These are phyloP conservation scores for Ochetophila trinervis DNA, from an alignment of 306 rosid species.

Conservation along the genomic window DNA sequence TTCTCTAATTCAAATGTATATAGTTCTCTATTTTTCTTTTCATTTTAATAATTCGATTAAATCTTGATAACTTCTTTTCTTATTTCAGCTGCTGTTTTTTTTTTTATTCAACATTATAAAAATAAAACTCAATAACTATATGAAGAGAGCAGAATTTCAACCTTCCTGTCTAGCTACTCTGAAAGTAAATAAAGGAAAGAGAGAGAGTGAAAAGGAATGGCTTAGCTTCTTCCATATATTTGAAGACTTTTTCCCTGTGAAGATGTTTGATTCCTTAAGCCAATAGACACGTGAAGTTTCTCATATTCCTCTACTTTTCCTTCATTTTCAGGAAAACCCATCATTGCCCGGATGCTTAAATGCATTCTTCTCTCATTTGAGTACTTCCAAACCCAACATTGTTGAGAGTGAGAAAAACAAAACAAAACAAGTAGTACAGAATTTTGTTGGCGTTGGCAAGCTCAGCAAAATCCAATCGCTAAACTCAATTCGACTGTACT, in stretches of 20 bases:
- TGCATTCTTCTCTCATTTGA: conserved; percentile 40
- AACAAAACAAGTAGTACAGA: no score
- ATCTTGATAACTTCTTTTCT: conserved; percentile 26
- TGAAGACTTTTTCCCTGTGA: conserved; percentile 58
- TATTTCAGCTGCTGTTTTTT: conserved; percentile 34
- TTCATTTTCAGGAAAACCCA: conserved; percentile 39
- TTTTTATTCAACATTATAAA: conserved; percentile 18
- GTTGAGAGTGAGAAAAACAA: neutral
- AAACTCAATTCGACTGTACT: no score
- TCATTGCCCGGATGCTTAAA: conserved; percentile 41
- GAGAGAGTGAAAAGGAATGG: conserved; percentile 44
- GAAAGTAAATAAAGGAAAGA: conserved; percentile 43
- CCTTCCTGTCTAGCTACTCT: conserved; percentile 36
- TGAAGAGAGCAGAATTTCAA: conserved; percentile 36
- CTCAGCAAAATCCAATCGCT: no score
- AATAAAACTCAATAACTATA: conserved; percentile 23
- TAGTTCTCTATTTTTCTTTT: conserved; percentile 1
- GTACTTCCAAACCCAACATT: conserved; percentile 50
- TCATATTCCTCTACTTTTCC: conserved; percentile 57
- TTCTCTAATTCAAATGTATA: neutral
- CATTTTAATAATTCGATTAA: conserved; percentile 20
- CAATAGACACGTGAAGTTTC: conserved; percentile 49
- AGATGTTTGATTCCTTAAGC: conserved; percentile 76
- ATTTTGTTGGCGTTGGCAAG: no score
- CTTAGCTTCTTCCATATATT: conserved; percentile 66